Conservation (phyloP, 257 asterid species). For the Solanum acaule region DNA sequence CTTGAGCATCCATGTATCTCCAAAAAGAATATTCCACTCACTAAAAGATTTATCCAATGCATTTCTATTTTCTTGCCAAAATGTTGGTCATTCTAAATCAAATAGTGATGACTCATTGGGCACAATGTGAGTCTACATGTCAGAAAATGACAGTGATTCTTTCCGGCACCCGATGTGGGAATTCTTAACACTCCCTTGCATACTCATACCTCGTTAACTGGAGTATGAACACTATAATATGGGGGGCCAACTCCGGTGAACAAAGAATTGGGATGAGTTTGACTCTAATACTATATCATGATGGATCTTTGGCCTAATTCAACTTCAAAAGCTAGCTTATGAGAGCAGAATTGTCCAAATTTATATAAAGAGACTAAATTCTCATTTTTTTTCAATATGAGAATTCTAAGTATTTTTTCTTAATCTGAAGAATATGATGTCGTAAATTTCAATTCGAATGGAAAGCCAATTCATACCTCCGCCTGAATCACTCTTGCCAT, state of each 20-base stretch:
- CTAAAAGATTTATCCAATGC: not conserved
- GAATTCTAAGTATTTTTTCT: too few relatives aligned
- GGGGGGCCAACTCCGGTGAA: not conserved
- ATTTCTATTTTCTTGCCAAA: not conserved
- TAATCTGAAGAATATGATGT: not conserved
- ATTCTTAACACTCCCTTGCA: too few relatives aligned
- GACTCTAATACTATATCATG: too few relatives aligned
- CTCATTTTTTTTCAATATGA: fast-evolving
- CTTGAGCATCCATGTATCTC: not conserved
- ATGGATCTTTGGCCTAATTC: not conserved
- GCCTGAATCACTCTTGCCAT: not conserved
- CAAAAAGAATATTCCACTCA: not conserved
- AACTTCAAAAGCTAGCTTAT: too few relatives aligned
- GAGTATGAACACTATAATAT: too few relatives aligned
- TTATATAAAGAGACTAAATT: too few relatives aligned
- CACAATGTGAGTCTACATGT: not conserved
- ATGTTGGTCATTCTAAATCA: not conserved
- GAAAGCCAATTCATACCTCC: not conserved
- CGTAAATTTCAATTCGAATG: not conserved
- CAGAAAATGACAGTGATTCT: not conserved
- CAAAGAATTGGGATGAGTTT: not conserved
- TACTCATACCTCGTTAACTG: fast-evolving
- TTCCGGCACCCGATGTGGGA: not conserved
- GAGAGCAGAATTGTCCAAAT: too few relatives aligned
- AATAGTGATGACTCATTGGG: not conserved